Base-by-base conservation (phyloP, 306 rosid species). In the Rubus idaeus region DNA sequence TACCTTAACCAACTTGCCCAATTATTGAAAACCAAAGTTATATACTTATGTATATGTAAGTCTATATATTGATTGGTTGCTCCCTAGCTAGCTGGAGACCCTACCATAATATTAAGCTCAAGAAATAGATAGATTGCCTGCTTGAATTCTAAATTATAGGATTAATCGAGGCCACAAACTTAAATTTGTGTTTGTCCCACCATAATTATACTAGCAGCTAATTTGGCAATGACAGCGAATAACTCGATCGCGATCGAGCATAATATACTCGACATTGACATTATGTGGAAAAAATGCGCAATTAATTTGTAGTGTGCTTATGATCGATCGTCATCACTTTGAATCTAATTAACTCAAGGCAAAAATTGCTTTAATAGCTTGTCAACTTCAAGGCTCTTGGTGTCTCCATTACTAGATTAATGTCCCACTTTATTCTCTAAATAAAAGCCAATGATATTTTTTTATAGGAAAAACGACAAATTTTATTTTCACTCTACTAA, bases 341-440 rank as follows among this genome's bases (percentile, higher is more conserved):
- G 63, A 84, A 84, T 81, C 87, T 68, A 83, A 83, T 80, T 66
- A 11, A 67, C 20, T 37, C 45, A 37, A 63, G 46, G 68, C 37
- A 52, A 53, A 26, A 81, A 77, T 71, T 79, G 84, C 83, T 83
- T 83, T 79, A 77, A 75, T 18, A 30, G 85, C 82, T 75, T 65
- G 81, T 85, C 89, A 79, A 81, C 79, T 75, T 87, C 73, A 52
- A 77, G n/a, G 76, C 53, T 80, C 80, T 79, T 60, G 76, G 74
- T 61, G 69, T 71, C 80, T 84, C 77, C 84, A 77, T 75, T 80
- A 74, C 21, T 68, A 42, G 49, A 8, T 68, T 77, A 51, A 73
- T 78, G 45, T 61, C 42, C 17, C 67, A 30, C 42, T 26, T 23
- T 60, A 26, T 70, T 12, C 10, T 52, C 37, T 39, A 37, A 23